These are phyloP conservation scores for Ophiostoma ulmi DNA, from an alignment of 2,329 filamentous ascomycete species.

Conservation along the genomic window DNA sequence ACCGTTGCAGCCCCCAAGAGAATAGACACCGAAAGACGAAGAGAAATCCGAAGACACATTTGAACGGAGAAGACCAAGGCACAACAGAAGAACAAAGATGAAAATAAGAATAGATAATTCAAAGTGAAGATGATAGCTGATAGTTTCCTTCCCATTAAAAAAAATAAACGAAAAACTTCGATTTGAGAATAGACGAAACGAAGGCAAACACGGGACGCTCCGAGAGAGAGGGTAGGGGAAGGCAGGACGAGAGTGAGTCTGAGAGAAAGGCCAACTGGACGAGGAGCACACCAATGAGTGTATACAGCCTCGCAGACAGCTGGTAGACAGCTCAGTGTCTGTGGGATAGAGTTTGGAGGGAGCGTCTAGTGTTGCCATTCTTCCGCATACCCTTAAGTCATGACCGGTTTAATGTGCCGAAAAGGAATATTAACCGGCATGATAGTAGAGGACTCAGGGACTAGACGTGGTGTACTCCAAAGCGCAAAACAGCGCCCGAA, in stretches of 20 bases:
- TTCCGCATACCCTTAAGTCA: neutral
- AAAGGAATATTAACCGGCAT: constrained; percentile 6
- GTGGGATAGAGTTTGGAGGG: neutral
- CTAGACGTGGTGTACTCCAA: neutral
- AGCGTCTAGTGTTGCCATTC: neutral
- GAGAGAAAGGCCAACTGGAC: neutral
- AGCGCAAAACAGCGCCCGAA: neutral
- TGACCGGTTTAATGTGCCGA: neutral
- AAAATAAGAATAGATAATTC: neutral
- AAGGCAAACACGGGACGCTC: neutral
- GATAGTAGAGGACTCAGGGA: neutral
- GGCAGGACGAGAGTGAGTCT: neutral
- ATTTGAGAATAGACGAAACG: constrained; percentile 5
- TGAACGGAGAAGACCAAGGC: neutral
- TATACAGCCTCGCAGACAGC: neutral
- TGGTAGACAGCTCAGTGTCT: neutral
- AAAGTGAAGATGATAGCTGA: neutral
- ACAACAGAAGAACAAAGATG: neutral
- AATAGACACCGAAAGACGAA: neutral
- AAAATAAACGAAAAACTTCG: neutral
- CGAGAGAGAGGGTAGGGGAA: neutral
- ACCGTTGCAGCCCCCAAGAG: neutral
- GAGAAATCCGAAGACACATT: neutral
- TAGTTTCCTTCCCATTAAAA: neutral
- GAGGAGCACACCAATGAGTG: neutral